Conservation (phyloP, 495 filamentous ascomycete genomes). For the Hyaloscypha variabilis region DNA sequence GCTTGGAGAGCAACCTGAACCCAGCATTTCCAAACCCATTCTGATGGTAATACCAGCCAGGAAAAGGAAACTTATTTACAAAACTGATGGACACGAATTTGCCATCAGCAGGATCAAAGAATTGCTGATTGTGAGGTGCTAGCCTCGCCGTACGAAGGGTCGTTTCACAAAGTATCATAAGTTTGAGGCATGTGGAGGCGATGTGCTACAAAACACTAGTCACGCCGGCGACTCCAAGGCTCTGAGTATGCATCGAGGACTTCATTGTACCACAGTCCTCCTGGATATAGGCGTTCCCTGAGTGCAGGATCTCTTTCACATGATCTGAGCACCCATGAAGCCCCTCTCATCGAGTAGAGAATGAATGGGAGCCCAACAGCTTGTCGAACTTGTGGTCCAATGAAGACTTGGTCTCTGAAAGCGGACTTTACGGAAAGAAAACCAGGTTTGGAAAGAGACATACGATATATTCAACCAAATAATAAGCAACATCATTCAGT, state of each 20-base stretch:
- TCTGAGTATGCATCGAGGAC: too few species aligned
- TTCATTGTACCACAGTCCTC: too few species aligned
- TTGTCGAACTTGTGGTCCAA: too few species aligned
- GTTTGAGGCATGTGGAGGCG: not conserved
- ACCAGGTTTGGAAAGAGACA: not conserved
- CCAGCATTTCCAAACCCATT: slow-evolving; percentile 40
- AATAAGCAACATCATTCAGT: not conserved
- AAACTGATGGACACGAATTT: not conserved
- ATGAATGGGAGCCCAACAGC: too few species aligned
- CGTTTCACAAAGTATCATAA: not conserved
- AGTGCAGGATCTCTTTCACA: too few species aligned
- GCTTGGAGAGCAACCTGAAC: slow-evolving; percentile 44
- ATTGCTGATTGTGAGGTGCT: not conserved
- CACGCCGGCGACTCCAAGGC: not conserved
- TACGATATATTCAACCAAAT: not conserved
- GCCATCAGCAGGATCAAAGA: not conserved
- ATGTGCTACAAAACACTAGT: not conserved
- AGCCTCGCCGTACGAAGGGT: not conserved
- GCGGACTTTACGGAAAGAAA: too few species aligned
- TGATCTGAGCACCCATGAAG: too few species aligned
- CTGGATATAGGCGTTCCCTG: too few species aligned
- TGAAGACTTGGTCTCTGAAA: too few species aligned
- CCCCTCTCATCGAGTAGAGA: too few species aligned
- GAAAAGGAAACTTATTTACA: not conserved
- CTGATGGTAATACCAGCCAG: not conserved